These are phyloP conservation scores for Cystobasidiopsis lactophilus DNA, from an alignment of 768 basidiomycete genomes.

Conservation along the genomic window DNA sequence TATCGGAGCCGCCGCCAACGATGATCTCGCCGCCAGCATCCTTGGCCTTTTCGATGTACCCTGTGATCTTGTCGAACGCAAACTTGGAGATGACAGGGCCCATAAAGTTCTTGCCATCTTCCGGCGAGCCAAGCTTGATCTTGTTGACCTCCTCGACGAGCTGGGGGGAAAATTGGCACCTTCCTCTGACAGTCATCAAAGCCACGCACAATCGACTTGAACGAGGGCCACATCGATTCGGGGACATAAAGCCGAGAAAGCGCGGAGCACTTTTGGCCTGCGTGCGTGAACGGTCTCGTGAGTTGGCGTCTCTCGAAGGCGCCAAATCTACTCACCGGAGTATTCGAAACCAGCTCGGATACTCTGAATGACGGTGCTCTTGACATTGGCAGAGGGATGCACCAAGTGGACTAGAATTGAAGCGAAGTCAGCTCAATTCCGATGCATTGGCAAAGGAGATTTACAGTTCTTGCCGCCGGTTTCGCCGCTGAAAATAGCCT, in stretches of 20 bases:
- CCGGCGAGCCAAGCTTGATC: slow-evolving; percentile 60
- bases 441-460: too few species aligned
- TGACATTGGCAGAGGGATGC: slow-evolving; percentile 64
- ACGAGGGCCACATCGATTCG: slow-evolving; percentile 67
- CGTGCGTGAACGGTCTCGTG: neutral
- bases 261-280: slow-evolving; percentile 92
- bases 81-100: slow-evolving; percentile 82
- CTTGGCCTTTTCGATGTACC: slow-evolving; percentile 69
- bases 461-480: slow-evolving; percentile 90
- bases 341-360: slow-evolving; percentile 87
- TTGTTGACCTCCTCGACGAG: slow-evolving; percentile 51
- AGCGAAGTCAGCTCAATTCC: too few species aligned
- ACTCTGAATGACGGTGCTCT: slow-evolving; percentile 71
- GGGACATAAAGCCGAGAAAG: slow-evolving; percentile 78
- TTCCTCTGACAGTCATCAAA: too few species aligned
- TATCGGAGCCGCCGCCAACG: slow-evolving; percentile 52
- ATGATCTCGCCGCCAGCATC: slow-evolving; percentile 72
- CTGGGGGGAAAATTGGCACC: slow-evolving; percentile 14
- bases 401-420: slow-evolving; percentile 87
- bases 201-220: slow-evolving; percentile 36
- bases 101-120: slow-evolving; percentile 66
- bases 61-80: slow-evolving; percentile 69
- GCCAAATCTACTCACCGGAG: slow-evolving; percentile 46
- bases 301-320: neutral
- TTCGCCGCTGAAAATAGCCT: too few species aligned